Conservation (phyloP, 495 filamentous ascomycete genomes). For the Filosporella fistucella region DNA sequence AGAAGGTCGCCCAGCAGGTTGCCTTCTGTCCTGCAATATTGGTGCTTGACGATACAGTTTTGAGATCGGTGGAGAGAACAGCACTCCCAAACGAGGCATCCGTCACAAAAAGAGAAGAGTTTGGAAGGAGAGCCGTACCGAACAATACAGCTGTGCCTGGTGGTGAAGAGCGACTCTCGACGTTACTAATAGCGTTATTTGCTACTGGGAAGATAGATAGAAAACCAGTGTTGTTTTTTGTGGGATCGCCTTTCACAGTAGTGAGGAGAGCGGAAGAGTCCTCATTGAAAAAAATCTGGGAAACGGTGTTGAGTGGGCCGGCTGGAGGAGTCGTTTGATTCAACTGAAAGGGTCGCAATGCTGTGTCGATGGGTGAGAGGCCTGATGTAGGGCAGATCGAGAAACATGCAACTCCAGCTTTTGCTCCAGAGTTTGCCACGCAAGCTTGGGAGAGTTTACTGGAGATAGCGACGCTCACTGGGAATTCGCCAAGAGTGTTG, state of each 20-base stretch:
- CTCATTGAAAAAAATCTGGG: conserved; percentile 49
- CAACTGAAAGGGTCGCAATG: conserved; percentile 37
- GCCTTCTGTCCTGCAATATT: conserved; percentile 44
- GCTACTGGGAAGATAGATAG: conserved; percentile 42
- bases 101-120: conserved; percentile 42
- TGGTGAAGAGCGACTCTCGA: conserved; percentile 34
- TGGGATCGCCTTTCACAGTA: conserved; percentile 51
- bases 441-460: conserved; percentile 42
- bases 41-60: conserved; percentile 21
- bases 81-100: conserved; percentile 51
- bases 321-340: conserved; percentile 48
- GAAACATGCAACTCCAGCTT: conserved; percentile 49
- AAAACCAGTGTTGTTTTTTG: conserved; percentile 49
- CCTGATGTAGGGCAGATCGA: conserved; percentile 32
- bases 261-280: conserved; percentile 46
- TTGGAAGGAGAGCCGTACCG: conserved; percentile 40
- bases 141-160: conserved; percentile 50
- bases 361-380: conserved; percentile 34
- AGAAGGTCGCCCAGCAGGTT: conserved; percentile 51
- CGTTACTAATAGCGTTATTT: conserved; percentile 18
- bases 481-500: conserved; percentile 48
- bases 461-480: conserved; percentile 50
- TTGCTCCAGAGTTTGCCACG: conserved; percentile 47
- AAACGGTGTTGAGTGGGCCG: conserved; percentile 49
- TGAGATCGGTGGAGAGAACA: conserved; percentile 28